Conservation (phyloP, 441 rosid genomes). For the Gossypium schwendimanii region DNA sequence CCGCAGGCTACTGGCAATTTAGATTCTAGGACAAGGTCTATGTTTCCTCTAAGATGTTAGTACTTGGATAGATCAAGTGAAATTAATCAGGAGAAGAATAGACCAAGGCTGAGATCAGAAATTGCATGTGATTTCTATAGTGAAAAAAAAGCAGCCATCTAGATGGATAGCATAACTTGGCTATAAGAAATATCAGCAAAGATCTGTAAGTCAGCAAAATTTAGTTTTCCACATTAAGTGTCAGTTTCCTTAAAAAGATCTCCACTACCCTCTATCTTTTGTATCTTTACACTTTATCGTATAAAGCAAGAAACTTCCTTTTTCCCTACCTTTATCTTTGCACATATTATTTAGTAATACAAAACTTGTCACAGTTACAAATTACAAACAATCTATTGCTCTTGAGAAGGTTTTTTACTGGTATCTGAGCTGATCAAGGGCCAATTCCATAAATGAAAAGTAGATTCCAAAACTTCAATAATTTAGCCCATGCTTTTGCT, state of each 20-base stretch:
- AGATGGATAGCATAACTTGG: neutral
- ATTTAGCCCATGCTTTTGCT: neutral
- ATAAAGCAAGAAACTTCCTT: constrained; percentile 3
- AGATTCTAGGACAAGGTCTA: neutral
- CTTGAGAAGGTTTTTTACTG: neutral
- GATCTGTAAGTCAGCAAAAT: neutral
- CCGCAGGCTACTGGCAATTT: neutral
- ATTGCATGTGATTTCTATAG: neutral
- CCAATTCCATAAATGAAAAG: neutral
- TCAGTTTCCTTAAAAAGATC: constrained; percentile 7
- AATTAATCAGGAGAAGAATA: neutral
- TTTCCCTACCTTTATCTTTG: neutral
- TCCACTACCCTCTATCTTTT: neutral
- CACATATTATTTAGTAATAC: neutral
- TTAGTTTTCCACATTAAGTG: neutral
- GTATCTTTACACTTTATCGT: neutral
- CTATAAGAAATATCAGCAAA: neutral
- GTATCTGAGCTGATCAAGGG: neutral
- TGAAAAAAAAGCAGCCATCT: neutral
- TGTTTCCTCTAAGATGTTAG: neutral
- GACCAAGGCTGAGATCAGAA: neutral
- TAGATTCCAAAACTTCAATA: constrained; percentile 1
- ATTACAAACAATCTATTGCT: neutral
- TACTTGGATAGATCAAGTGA: neutral
- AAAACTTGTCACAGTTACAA: neutral